Base-by-base conservation (phyloP, 495 filamentous ascomycete species). In the Aspergillus leporis region DNA sequence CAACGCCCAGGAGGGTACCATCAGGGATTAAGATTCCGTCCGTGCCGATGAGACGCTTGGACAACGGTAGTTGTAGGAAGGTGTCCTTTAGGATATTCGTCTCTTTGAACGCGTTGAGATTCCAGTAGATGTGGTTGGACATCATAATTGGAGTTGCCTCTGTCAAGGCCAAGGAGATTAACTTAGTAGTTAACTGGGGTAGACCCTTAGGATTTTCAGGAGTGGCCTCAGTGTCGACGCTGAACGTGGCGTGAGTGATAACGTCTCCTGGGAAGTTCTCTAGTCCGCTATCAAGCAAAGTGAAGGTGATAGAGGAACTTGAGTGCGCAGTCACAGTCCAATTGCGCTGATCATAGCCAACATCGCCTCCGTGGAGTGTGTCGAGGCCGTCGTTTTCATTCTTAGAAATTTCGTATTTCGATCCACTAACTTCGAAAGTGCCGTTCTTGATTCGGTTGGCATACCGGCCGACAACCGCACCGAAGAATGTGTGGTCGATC, bases 401-500 rank as follows among this genome's bases (percentile, higher is more conserved):
- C 34, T 86, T 73, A 3, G 79, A 69, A 45, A 90, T 75, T 58
- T 92, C 80, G 65, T 87, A 93, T 0, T 70, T 78, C 14, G 62
- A 62, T 22, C 84, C 87, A 51, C 90, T 87, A 58, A 93, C 81
- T 58, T 78, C 80, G 66, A 94, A 96, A 9, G 84, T 89, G 61
- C 85, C 86, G 71, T 94, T 94, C 79, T 88, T 90, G 74, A 94
- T 96, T 32, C 89, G 86, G 73, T 96, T 93, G 43, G 90, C 90
- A 66, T 93, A 93, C 18, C 90, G 87, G 36, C 90, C 90, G 5
- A 86, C 87, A n/a, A 91, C 82, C 7, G 86, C 79, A 43, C 90
- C 90, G 58, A 90, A 88, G 77, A 87, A 90, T 50, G 89, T 89
- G 73, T 90, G 89, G 52, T 83, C 79, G 38, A 70, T 72, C 61